These are phyloP conservation scores for Aegilops longissima DNA, from an alignment of 176 grass and related monocot species.

Conservation along the genomic window DNA sequence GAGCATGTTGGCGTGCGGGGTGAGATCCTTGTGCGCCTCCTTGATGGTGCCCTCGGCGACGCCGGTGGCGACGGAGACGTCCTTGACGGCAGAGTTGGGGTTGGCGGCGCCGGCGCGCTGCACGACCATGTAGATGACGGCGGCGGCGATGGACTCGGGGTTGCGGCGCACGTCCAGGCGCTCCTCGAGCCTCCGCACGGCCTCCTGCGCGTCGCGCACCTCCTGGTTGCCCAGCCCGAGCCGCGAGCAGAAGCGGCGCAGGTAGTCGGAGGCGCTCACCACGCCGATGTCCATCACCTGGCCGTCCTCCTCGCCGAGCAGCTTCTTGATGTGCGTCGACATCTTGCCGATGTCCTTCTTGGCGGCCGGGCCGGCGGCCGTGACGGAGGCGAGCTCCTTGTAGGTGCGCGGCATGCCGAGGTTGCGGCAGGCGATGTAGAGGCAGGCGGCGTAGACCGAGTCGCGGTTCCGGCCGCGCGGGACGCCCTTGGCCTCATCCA, in stretches of 20 bases:
- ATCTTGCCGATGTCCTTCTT: slow-evolving; percentile 52
- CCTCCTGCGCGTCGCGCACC: slow-evolving; percentile 36
- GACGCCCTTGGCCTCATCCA: slow-evolving; percentile 33
- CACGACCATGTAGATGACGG: slow-evolving; percentile 53
- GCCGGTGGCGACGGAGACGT: slow-evolving; percentile 45
- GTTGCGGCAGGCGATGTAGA: slow-evolving; percentile 57
- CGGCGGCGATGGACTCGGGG: slow-evolving; percentile 46
- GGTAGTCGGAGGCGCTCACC: slow-evolving; percentile 38
- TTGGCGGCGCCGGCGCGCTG: slow-evolving; percentile 16
- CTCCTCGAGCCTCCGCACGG: slow-evolving; percentile 21
- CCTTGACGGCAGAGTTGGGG: slow-evolving; percentile 35
- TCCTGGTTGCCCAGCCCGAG: slow-evolving; percentile 46
- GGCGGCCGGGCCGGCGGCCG: neutral
- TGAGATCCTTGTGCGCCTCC: slow-evolving; percentile 47
- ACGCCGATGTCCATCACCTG: slow-evolving; percentile 36
- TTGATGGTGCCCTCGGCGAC: slow-evolving; percentile 51
- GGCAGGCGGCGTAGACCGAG: slow-evolving; percentile 50
- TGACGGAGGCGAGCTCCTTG: slow-evolving; percentile 51
- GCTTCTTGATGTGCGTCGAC: slow-evolving; percentile 32
- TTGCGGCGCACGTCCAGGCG: slow-evolving; percentile 51
- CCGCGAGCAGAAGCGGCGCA: slow-evolving; percentile 45
- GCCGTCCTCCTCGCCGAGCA: slow-evolving; percentile 34
- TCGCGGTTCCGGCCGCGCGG: slow-evolving; percentile 11
- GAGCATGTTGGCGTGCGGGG: slow-evolving; percentile 25
- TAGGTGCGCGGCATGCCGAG: slow-evolving; percentile 49